Evolutionary conservation across 139 green algal genomes (phyloP), one percentile per base, ranked within the genome.

Genomic region (Micractinium conductrix): DNA sequence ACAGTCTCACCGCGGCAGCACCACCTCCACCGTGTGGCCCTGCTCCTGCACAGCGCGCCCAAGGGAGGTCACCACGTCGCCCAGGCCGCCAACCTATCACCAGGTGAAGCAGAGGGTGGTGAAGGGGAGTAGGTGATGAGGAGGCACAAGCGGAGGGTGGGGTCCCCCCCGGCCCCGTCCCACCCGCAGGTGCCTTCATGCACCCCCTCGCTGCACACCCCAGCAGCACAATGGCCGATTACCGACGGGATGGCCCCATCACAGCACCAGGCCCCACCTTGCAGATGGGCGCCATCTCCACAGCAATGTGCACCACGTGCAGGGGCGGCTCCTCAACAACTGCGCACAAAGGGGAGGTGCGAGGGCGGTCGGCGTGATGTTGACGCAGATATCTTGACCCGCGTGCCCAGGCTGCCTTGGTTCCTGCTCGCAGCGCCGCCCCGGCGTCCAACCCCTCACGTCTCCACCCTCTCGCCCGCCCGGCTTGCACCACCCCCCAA

Each of bases 211-310:
- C 48, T 58, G 53, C 53, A 62, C 19, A n/a, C n/a, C n/a, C n/a
- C n/a, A n/a, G n/a, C n/a, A n/a, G n/a, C n/a, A n/a, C n/a, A n/a
- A n/a, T n/a, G n/a, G n/a, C n/a, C n/a, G n/a, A n/a, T n/a, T n/a
- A n/a, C n/a, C n/a, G n/a, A n/a, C n/a, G n/a, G n/a, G n/a, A n/a
- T n/a, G n/a, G n/a, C n/a, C n/a, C n/a, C n/a, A n/a, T n/a, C n/a
- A n/a, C n/a, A n/a, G n/a, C n/a, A n/a, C n/a, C n/a, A n/a, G n/a
- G n/a, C n/a, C n/a, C n/a, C n/a, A 95, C 96, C 92, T 99, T 99
- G 81, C 94, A 95, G 83, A 99, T 98, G 58, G 97, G 97, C 40
- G 97, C 97, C 97, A 99, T 99, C 91, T 99, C 96, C 26, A 98
- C 94, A 9, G 96, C 93, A 7, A 99, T 84, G 88, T 99, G 97